A percentile compares a stretch with the other conserved stretches of the same genome.
Evolutionary conservation across 2,329 filamentous ascomycete species (phyloP).

Genomic region (Verticillium zaregamsianum): DNA sequence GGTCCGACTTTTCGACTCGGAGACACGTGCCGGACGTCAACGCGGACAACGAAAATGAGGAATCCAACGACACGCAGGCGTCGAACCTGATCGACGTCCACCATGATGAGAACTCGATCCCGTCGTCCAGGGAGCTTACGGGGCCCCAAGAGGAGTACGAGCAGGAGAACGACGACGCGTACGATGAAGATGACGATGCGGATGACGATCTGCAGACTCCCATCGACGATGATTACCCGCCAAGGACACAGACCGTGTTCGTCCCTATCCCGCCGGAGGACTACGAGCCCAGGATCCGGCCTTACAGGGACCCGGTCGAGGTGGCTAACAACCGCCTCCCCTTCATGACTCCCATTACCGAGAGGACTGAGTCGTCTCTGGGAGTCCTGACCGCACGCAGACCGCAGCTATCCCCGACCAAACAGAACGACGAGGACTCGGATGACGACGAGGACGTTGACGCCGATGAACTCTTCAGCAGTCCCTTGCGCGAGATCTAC

Average conservation of each 20-base stretch:
- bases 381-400: slow-evolving; percentile 24
- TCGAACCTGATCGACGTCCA: slow-evolving; percentile 36
- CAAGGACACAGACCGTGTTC: slow-evolving; percentile 61
- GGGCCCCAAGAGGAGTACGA: slow-evolving; percentile 24
- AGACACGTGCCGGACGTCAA: slow-evolving; percentile 60
- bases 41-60: slow-evolving; percentile 19
- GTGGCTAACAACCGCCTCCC: slow-evolving; percentile 86
- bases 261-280: slow-evolving; percentile 81
- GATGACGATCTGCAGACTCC: neutral
- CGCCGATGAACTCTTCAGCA: slow-evolving; percentile 49
- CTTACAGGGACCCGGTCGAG: slow-evolving; percentile 75
- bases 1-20: slow-evolving; percentile 80
- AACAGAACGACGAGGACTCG: slow-evolving; percentile 16
- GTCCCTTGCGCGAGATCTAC: slow-evolving; percentile 66
- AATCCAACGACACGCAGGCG: slow-evolving; percentile 30
- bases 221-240: slow-evolving; percentile 34
- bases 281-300: slow-evolving; percentile 73
- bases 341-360: slow-evolving; percentile 98
- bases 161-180: slow-evolving; percentile 21
- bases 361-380: slow-evolving; percentile 87
- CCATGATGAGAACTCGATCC: slow-evolving; percentile 22
- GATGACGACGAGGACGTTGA: slow-evolving; percentile 25
- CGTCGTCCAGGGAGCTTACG: slow-evolving; percentile 21
- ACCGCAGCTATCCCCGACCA: slow-evolving; percentile 2
- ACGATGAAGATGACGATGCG: slow-evolving; percentile 27